These are phyloP conservation scores for Eutrema heterophyllum DNA, from an alignment of 345 rosid species.

Conservation along the genomic window DNA sequence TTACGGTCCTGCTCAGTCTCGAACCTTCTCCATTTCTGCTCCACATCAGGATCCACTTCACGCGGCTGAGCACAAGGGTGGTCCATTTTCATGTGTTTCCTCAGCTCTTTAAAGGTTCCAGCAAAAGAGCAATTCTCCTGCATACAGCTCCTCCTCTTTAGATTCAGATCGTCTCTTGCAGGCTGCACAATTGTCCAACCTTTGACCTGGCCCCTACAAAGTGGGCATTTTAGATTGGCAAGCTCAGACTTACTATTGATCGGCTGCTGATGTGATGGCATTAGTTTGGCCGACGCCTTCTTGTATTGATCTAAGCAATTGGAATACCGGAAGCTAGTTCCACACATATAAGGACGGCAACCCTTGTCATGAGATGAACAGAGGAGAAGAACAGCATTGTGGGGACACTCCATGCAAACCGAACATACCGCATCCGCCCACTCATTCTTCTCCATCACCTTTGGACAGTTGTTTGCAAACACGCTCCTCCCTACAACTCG, in stretches of 20 bases:
- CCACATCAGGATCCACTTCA: constrained; percentile 11
- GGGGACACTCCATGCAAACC: constrained; percentile 16
- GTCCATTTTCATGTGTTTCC: constrained; percentile 14
- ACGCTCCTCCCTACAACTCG: not conserved
- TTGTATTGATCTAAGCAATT: constrained; percentile 18
- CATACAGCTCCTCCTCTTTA: constrained; percentile 17
- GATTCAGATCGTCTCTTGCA: constrained; percentile 19
- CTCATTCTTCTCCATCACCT: not conserved
- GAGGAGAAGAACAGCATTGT: constrained; percentile 19
- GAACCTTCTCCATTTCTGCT: constrained; percentile 14
- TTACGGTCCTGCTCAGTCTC: constrained; percentile 8
- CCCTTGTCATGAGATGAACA: constrained; percentile 20
- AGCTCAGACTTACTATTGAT: not conserved
- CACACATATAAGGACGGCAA: constrained; percentile 20
- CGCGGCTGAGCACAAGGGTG: constrained; percentile 15
- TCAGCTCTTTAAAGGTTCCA: constrained; percentile 10
- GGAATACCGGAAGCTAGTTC: constrained; percentile 13
- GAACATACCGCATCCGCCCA: not conserved
- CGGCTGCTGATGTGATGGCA: not conserved
- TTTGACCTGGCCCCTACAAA: constrained; percentile 18
- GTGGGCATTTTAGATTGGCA: constrained; percentile 10
- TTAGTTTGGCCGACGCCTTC: constrained; percentile 1
- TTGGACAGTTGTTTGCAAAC: not conserved
- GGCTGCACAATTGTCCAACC: constrained; percentile 18
- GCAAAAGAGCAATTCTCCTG: constrained; percentile 14